A percentile compares a stretch with the other conserved stretches of the same genome.
These are phyloP conservation scores for Arabis alpina DNA, from an alignment of 345 rosid genomes.

Conservation along the genomic window DNA sequence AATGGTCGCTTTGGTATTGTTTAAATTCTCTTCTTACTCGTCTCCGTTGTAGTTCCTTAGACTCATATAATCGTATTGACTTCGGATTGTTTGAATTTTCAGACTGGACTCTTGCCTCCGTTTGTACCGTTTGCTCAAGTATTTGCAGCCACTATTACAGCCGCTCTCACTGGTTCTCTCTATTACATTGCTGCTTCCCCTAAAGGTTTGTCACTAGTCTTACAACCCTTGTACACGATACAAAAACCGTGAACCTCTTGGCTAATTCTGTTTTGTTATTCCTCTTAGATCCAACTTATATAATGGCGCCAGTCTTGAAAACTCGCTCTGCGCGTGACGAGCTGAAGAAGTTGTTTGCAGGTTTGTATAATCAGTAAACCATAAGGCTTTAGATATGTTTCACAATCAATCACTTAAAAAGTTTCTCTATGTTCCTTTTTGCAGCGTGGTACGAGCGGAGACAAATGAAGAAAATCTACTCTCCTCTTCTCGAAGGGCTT, in stretches of 20 bases:
- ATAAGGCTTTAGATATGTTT: slow-evolving; percentile 17
- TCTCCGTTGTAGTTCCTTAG: background rate
- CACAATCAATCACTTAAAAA: background rate
- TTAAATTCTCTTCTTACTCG: background rate
- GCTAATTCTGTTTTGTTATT: background rate
- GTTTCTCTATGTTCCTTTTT: background rate
- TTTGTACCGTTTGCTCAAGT: slow-evolving; percentile 97
- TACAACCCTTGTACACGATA: background rate
- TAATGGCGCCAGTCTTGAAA: slow-evolving; percentile 80
- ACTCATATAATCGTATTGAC: background rate
- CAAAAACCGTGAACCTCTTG: background rate
- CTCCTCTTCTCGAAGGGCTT: slow-evolving; percentile 94
- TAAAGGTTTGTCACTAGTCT: slow-evolving; percentile 54
- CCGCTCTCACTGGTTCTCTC: slow-evolving; percentile 91
- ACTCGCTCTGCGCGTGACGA: slow-evolving; percentile 76
- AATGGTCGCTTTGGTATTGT: slow-evolving; percentile 77
- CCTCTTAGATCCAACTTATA: slow-evolving; percentile 77
- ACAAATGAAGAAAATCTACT: slow-evolving; percentile 96
- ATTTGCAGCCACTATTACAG: slow-evolving; percentile 88
- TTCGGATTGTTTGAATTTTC: slow-evolving; percentile 4
- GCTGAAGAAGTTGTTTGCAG: slow-evolving; percentile 88
- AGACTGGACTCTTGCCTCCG: slow-evolving; percentile 92
- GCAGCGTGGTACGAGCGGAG: slow-evolving; percentile 97
- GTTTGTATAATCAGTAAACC: slow-evolving; percentile 35
- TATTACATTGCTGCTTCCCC: slow-evolving; percentile 95